Percentiles rank a stretch among this genome's conserved stretches.
These are phyloP conservation scores for Pseudogymnoascus sp. DNA, from an alignment of 2,329 filamentous ascomycete species.

Conservation along the genomic window DNA sequence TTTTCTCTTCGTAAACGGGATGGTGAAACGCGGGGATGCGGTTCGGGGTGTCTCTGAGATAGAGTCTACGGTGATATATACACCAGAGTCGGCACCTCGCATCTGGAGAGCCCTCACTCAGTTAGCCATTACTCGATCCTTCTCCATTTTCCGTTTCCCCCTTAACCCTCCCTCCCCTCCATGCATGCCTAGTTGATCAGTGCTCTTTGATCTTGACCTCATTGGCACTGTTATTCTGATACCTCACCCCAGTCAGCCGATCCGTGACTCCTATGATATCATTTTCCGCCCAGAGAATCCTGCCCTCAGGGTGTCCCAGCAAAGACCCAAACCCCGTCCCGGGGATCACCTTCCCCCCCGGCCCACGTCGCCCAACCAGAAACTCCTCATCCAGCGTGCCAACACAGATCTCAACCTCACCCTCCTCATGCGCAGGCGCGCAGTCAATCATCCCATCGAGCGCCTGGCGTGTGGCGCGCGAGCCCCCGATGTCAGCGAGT, in stretches of 20 bases:
- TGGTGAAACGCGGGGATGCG: not conserved
- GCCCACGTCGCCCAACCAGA: slow-evolving; percentile 25
- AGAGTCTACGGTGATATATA: slow-evolving; percentile 8
- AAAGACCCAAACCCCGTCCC: slow-evolving; percentile 1
- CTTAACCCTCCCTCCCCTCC: not conserved
- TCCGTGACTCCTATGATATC: slow-evolving; percentile 6
- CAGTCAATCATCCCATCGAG: not conserved
- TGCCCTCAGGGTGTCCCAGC: slow-evolving; percentile 6
- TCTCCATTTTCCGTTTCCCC: not conserved
- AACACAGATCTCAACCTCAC: slow-evolving; percentile 32
- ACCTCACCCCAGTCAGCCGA: slow-evolving; percentile 3
- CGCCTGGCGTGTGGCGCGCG: not conserved
- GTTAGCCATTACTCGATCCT: not conserved
- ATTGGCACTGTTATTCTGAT: not conserved
- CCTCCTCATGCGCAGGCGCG: not conserved
- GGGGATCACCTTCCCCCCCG: slow-evolving; percentile 10
- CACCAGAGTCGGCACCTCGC: not conserved
- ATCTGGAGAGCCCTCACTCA: slow-evolving; percentile 6
- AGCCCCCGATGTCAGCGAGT: not conserved
- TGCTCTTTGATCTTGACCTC: not conserved
- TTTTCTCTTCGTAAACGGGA: not conserved
- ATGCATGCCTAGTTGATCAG: not conserved
- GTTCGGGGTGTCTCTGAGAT: slow-evolving; percentile 4
- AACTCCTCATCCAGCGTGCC: slow-evolving; percentile 41
- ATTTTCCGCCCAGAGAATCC: slow-evolving; percentile 11